Base-by-base conservation (phyloP, 345 rosid species). In the Syzygium aromaticum region DNA sequence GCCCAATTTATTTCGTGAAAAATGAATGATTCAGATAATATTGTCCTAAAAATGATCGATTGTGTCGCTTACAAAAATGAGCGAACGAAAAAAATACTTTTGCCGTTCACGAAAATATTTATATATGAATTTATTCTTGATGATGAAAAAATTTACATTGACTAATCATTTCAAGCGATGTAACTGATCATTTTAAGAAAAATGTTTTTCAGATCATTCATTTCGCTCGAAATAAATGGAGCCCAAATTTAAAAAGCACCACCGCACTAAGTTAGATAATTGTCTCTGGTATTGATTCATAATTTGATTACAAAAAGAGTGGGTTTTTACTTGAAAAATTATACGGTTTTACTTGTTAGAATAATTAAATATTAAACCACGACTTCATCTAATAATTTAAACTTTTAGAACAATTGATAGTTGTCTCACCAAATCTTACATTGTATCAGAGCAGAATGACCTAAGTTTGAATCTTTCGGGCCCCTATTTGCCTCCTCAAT, bases 101-200 rank as follows among this genome's bases (percentile, higher is more conserved):
- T 0, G 0, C n/a, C 2, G 2, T 61, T 61, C 1, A 2, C 38
- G 0, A n/a, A 61, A 61, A 5, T 3, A n/a, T 25, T 4, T 2
- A 11, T 11, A 9, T 10, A 25, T 23, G 21, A 63, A 28, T 5
- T 5, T 2, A 17, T 5, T 33, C 2, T 1, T 0, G 14, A 73
- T 5, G 7, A 73, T 73, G 3, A 33, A 61, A 61, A 43, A 43
- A 43, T 43, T 43, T 43, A 43, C 46, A 43, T 43, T 43, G 7
- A 43, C 7, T 6, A 43, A 21, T 54, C 21, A 21, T 54, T 21
- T 21, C 7, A 3, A 19, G 10, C 0, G 7, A 9, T 21, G 30
- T 9, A 30, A 7, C 0, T 0, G 11, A 73, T 16, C 0, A 2
- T 3, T 73, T 19, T 67, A 8, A 17, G 0, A 19, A 30, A 4